Evolutionary conservation across 495 filamentous ascomycete genomes (phyloP).

Genomic region (Penicillium desertorum): DNA sequence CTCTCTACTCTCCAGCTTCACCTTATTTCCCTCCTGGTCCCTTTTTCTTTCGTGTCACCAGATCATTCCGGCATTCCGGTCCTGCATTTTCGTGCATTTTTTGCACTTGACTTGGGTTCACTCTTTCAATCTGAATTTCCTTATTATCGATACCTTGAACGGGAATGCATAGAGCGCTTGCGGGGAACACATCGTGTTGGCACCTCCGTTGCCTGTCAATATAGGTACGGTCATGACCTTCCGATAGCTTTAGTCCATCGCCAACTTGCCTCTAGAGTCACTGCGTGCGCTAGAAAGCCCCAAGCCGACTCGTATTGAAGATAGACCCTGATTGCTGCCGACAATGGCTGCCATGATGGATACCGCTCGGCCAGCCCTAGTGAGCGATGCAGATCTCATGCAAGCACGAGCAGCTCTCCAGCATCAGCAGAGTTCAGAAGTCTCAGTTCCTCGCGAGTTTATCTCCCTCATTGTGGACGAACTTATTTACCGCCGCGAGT

Average conservation of each 20-base stretch:
- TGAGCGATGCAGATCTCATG: constrained; percentile 62
- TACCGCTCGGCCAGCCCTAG: constrained; percentile 22
- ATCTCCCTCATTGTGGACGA: constrained; percentile 54
- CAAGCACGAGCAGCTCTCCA: constrained; percentile 64
- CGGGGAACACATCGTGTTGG: constrained; percentile 1
- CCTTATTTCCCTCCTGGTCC: neutral
- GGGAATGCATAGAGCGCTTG: constrained; percentile 10
- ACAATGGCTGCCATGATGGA: constrained; percentile 28
- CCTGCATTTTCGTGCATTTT: neutral
- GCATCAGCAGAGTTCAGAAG: constrained; percentile 62
- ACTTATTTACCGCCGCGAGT: constrained; percentile 38
- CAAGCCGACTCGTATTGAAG: neutral
- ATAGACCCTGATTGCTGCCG: neutral
- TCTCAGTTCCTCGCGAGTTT: constrained; percentile 60
- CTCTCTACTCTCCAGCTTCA: neutral
- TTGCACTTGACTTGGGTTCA: neutral
- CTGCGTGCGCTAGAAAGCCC: neutral
- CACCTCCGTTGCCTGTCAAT: neutral
- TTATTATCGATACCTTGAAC: neutral
- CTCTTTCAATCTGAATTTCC: too few species aligned
- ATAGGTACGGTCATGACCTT: neutral
- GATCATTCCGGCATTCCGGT: constrained; percentile 5
- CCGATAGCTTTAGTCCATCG: too few species aligned
- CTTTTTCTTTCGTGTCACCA: neutral
- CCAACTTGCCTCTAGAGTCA: neutral